Percentiles rank a stretch among this genome's conserved stretches.
These are phyloP conservation scores for Trametes pubescens DNA, from an alignment of 1,284 basidiomycete species.

Conservation along the genomic window DNA sequence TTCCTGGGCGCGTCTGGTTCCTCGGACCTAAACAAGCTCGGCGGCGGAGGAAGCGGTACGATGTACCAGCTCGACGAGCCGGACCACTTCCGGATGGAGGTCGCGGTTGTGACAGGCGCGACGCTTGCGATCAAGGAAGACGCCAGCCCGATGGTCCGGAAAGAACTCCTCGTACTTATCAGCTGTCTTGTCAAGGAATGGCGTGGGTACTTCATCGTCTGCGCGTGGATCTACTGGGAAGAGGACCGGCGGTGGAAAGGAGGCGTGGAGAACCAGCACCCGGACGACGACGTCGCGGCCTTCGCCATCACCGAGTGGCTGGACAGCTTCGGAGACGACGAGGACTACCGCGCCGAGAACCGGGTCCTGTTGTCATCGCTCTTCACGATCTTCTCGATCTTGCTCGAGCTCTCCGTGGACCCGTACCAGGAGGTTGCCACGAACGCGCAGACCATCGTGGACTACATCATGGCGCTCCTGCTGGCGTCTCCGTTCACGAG, in stretches of 20 bases:
- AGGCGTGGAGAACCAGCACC: conserved; percentile 42
- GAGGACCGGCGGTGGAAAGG: conserved; percentile 72
- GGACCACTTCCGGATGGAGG: conserved; percentile 83
- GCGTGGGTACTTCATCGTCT: conserved; percentile 95
- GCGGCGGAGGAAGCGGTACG: conserved; percentile 88
- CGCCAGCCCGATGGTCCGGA: conserved; percentile 95
- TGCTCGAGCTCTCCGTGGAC: conserved; percentile 93
- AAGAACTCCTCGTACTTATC: conserved; percentile 92
- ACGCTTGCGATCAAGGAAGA: conserved; percentile 90
- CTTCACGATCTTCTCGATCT: conserved; percentile 90
- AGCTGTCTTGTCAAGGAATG: conserved; percentile 96
- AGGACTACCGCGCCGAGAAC: conserved; percentile 77
- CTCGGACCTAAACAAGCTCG: conserved; percentile 66
- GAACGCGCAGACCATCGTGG: conserved; percentile 90
- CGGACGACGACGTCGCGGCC: conserved; percentile 72
- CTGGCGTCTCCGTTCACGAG: conserved; percentile 87
- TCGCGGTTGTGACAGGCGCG: conserved; percentile 79
- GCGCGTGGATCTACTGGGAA: conserved; percentile 96
- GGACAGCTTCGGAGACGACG: conserved; percentile 71
- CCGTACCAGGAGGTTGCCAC: conserved; percentile 93
- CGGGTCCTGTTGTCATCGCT: conserved; percentile 88
- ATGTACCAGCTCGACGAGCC: conserved; percentile 85
- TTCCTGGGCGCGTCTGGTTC: conserved; percentile 92
- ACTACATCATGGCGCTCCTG: conserved; percentile 91
- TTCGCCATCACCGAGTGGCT: conserved; percentile 84